Percentiles rank a stretch among this genome's conserved stretches.
phyloP scores from a whole-genome alignment of 257 asterid genomes.

The Vinca minor region DNA sequence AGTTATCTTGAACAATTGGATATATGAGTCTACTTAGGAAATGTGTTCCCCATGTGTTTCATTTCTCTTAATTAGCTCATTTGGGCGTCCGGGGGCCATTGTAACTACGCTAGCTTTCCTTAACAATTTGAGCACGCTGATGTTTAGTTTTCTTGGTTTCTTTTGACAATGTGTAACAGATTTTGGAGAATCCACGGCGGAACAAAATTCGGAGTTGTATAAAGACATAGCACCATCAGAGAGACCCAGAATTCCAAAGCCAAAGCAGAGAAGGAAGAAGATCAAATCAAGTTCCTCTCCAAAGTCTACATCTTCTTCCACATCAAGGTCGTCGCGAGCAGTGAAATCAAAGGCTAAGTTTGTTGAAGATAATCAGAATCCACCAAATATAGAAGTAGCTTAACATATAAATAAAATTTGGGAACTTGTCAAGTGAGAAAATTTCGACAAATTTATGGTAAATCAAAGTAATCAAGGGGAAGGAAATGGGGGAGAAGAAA shows the following conservation, averaged over 20 bases:
- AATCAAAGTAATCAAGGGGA: not conserved
- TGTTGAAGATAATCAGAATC: slow-evolving; percentile 38
- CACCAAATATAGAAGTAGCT: slow-evolving; percentile 59
- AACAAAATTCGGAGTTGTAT: slow-evolving; percentile 34
- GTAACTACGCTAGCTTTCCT: no score
- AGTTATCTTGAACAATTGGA: not conserved
- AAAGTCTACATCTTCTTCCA: slow-evolving; percentile 35
- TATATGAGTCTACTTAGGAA: not conserved
- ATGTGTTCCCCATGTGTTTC: not conserved
- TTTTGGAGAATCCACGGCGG: slow-evolving; percentile 34
- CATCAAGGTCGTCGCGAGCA: slow-evolving; percentile 44
- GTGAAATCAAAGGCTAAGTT: slow-evolving; percentile 46
- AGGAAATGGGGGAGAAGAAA: not conserved
- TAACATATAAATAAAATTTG: not conserved
- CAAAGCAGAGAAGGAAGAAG: slow-evolving; percentile 60
- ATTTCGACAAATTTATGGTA: not conserved
- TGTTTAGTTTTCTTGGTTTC: not conserved
- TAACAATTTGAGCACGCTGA: no score
- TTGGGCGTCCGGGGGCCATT: no score
- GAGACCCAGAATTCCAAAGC: slow-evolving; percentile 30
- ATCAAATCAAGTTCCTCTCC: slow-evolving; percentile 44
- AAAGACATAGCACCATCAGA: slow-evolving; percentile 34
- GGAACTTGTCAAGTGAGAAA: no score
- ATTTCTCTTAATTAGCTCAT: not conserved
- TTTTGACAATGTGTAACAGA: slow-evolving; percentile 20